phyloP scores from a whole-genome alignment of 75 land plant genomes.

The Picea glauca region DNA sequence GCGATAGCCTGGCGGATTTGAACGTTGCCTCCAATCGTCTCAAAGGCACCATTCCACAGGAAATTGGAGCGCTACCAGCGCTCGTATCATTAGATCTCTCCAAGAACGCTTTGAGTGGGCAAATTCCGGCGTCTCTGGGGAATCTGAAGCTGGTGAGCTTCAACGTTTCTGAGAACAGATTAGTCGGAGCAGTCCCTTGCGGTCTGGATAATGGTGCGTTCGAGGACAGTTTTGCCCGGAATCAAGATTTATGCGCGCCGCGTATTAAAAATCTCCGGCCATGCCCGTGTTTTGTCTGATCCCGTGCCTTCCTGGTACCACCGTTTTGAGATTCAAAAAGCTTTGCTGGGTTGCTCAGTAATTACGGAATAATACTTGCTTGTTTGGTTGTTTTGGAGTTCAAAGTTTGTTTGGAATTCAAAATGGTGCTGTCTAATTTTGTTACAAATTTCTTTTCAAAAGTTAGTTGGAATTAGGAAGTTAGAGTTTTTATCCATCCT shows the following conservation, averaged over 20 bases:
- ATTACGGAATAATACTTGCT: no score
- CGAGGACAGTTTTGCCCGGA: conserved; percentile 46
- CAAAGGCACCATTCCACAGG: conserved; percentile 56
- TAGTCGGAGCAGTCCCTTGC: conserved; percentile 55
- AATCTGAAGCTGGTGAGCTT: conserved; percentile 33
- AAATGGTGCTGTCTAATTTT: no score
- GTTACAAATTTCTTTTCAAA: no score
- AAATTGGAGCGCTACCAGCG: conserved; percentile 34
- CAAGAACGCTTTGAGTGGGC: conserved; percentile 51
- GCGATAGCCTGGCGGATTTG: conserved; percentile 27
- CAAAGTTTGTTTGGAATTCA: no score
- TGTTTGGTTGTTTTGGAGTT: no score
- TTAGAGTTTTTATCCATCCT: no score
- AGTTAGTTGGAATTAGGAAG: no score
- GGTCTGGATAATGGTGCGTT: conserved; percentile 25
- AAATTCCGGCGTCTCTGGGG: conserved; percentile 35
- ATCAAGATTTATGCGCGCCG: conserved; percentile 45
- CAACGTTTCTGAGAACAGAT: conserved; percentile 62
- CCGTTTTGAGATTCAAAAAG: no score
- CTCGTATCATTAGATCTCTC: conserved; percentile 58
- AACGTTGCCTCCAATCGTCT: conserved; percentile 45
- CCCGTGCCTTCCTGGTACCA: no score
- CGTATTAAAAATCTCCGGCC: no score
- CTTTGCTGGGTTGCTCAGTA: no score
- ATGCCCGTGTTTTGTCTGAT: no score